phyloP scores from a whole-genome alignment of 495 filamentous ascomycete species.

The Glarea lozoyensis region DNA sequence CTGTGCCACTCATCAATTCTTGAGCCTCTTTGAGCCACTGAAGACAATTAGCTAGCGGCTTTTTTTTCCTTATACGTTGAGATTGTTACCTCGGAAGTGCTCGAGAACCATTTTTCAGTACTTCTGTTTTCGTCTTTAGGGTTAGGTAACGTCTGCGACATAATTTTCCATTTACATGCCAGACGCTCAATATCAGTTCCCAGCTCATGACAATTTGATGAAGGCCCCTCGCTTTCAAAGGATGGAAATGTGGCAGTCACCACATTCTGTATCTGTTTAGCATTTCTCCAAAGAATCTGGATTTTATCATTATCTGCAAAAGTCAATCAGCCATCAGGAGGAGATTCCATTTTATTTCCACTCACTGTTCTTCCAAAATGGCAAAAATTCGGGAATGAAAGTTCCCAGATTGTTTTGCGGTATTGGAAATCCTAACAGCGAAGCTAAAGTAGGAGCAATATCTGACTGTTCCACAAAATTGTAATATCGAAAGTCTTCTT shows the following conservation, averaged over 20 bases:
- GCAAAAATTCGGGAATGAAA: conserved; percentile 70
- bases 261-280: conserved; percentile 66
- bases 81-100: conserved; percentile 11
- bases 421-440: conserved; percentile 77
- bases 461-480: conserved; percentile 82
- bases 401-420: conserved; percentile 89
- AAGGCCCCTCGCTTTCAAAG: conserved; percentile 32
- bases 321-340: too few relatives aligned
- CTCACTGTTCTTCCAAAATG: conserved; percentile 59
- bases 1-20: conserved; percentile 68
- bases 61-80: conserved; percentile 9
- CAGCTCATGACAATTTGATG: conserved; percentile 33
- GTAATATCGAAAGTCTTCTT: conserved; percentile 71
- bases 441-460: conserved; percentile 81
- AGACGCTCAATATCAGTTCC: conserved; percentile 46
- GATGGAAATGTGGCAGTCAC: conserved; percentile 56
- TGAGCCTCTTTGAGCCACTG: conserved; percentile 65
- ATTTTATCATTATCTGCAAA: conserved; percentile 47
- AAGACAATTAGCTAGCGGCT: conserved; percentile 16
- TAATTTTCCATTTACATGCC: conserved; percentile 54
- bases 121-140: neutral
- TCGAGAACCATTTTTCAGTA: conserved; percentile 1
- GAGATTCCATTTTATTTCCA: too few relatives aligned
- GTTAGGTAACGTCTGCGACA: conserved; percentile 1
- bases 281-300: conserved; percentile 64